Percentiles rank a stretch among this genome's conserved stretches.
Evolutionary conservation across 2,329 filamentous ascomycete genomes (phyloP).

Genomic region (Diaporthe humulicola): DNA sequence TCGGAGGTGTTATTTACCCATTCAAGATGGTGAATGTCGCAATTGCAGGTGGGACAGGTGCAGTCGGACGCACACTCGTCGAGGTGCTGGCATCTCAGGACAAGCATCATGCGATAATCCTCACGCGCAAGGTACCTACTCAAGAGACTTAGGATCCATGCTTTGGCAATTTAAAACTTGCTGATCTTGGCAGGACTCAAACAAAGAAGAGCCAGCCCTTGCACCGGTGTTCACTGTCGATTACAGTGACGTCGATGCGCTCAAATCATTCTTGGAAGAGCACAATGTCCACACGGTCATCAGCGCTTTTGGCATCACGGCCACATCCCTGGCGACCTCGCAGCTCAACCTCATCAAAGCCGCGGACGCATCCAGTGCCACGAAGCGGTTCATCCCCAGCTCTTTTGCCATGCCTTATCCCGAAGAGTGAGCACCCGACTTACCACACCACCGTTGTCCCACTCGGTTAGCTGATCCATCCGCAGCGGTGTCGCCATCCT

Average conservation of each 20-base stretch:
- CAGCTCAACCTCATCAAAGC: slow-evolving; percentile 3
- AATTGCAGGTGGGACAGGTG: slow-evolving; percentile 5
- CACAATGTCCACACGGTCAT: slow-evolving; percentile 2
- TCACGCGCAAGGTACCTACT: not conserved
- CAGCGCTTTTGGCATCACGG: not conserved
- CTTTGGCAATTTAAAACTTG: too few species aligned
- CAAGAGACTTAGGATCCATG: not conserved
- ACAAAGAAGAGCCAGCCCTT: not conserved
- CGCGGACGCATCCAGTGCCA: not conserved
- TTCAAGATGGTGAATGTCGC: not conserved
- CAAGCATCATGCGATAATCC: not conserved
- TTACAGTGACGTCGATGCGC: not conserved
- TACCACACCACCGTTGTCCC: not conserved
- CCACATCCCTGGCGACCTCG: not conserved
- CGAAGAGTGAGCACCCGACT: not conserved
- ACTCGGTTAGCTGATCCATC: not conserved
- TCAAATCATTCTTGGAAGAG: not conserved
- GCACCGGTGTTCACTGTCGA: not conserved
- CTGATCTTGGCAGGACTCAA: not conserved
- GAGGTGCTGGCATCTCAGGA: not conserved
- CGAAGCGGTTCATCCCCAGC: slow-evolving; percentile 7
- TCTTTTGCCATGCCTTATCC: slow-evolving; percentile 9
- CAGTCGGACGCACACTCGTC: not conserved
- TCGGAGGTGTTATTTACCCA: too few species aligned
- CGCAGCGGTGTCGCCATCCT: slow-evolving; percentile 8